Conservation (phyloP, 1,284 basidiomycete species). For the Wolfiporia cocos region DNA sequence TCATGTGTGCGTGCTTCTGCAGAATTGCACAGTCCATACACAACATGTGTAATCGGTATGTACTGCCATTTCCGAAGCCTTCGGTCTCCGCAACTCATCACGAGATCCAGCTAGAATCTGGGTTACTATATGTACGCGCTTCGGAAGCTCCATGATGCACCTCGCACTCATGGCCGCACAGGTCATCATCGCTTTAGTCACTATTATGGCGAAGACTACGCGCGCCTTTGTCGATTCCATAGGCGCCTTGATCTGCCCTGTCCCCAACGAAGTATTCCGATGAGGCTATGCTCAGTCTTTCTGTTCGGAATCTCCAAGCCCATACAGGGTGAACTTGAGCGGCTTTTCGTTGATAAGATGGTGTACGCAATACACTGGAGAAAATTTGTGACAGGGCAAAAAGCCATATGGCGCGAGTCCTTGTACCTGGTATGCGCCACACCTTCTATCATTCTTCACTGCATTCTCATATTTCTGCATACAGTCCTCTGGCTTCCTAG, state of each 20-base stretch:
- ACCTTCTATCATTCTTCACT: too few species aligned
- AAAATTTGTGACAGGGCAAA: slow-evolving; percentile 11
- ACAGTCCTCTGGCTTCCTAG: slow-evolving; percentile 6
- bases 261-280: background rate
- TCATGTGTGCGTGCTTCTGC: too few species aligned
- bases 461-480: too few species aligned
- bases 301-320: slow-evolving; percentile 15
- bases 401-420: slow-evolving; percentile 15
- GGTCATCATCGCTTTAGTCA: slow-evolving; percentile 19
- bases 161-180: background rate
- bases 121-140: slow-evolving; percentile 11
- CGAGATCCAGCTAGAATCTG: slow-evolving; percentile 15
- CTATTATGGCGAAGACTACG: slow-evolving; percentile 23
- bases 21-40: slow-evolving; percentile 7
- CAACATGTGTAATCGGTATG: slow-evolving; percentile 17
- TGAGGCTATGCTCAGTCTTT: slow-evolving; percentile 10
- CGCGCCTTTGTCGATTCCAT: slow-evolving; percentile 19
- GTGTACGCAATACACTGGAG: slow-evolving; percentile 22
- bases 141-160: background rate
- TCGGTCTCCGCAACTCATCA: background rate
- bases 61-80: background rate
- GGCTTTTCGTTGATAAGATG: slow-evolving; percentile 18
- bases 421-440: slow-evolving; percentile 10
- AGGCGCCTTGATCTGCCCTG: slow-evolving; percentile 9
- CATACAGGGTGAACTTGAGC: slow-evolving; percentile 12